phyloP scores from a whole-genome alignment of 495 filamentous ascomycete species.

The Letharia lupina region DNA sequence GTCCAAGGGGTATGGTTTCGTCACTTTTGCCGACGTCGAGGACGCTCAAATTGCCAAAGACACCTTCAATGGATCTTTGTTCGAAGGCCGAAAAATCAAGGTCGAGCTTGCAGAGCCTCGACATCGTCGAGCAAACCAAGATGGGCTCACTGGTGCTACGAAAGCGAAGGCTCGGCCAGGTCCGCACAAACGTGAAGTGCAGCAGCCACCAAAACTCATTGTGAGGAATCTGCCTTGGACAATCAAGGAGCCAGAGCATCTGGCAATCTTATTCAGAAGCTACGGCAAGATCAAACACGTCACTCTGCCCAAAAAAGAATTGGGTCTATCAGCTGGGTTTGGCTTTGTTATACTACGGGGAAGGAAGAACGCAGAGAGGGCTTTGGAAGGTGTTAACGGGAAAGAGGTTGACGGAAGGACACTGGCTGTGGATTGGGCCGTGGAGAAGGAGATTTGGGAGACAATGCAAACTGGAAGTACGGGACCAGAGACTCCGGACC shows the following conservation, averaged over 20 bases:
- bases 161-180: slow-evolving; percentile 50
- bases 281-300: slow-evolving; percentile 84
- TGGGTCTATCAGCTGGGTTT: slow-evolving; percentile 67
- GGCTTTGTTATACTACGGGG: slow-evolving; percentile 86
- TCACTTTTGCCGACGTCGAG: slow-evolving; percentile 88
- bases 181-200: slow-evolving; percentile 45
- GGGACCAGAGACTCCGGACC: slow-evolving; percentile 27
- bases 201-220: slow-evolving; percentile 73
- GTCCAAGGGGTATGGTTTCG: slow-evolving; percentile 90
- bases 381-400: slow-evolving; percentile 75
- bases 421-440: slow-evolving; percentile 91
- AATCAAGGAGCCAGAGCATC: slow-evolving; percentile 73
- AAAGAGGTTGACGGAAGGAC: slow-evolving; percentile 80
- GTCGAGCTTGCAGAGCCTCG: slow-evolving; percentile 83
- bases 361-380: slow-evolving; percentile 85
- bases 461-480: slow-evolving; percentile 41
- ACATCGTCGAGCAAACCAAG: slow-evolving; percentile 45
- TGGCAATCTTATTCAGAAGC: slow-evolving; percentile 66
- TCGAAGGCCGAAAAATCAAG: slow-evolving; percentile 71
- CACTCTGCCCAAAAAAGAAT: slow-evolving; percentile 67
- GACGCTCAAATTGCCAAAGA: slow-evolving; percentile 74
- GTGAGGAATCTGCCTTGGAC: slow-evolving; percentile 95
- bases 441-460: slow-evolving; percentile 83
- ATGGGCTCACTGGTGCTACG: slow-evolving; percentile 33
- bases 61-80: slow-evolving; percentile 62